Evolutionary conservation across 257 asterid species (phyloP).

Genomic region (Solanum sejunctum): DNA sequence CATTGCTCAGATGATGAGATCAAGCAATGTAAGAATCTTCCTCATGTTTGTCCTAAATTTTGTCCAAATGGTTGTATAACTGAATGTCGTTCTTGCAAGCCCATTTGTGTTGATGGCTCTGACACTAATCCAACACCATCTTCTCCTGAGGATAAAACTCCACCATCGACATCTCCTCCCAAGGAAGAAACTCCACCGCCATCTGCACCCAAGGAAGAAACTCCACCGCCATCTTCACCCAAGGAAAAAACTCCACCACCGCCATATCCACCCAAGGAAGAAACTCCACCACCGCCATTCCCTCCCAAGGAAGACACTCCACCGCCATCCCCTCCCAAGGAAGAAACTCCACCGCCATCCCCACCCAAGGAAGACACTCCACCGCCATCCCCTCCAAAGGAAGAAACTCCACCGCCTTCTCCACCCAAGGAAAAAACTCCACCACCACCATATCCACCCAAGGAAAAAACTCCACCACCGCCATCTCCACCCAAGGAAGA

Average conservation of each 20-base stretch:
- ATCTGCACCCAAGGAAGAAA: neutral
- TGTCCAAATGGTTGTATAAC: conserved; percentile 37
- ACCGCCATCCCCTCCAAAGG: no score
- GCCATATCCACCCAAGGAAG: no score
- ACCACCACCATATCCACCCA: no score
- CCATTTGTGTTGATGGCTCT: conserved; percentile 16
- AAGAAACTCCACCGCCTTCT: neutral
- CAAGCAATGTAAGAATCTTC: conserved; percentile 33
- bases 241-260: neutral
- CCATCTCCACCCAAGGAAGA: no score
- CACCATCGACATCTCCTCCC: neutral
- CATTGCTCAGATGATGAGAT: conserved; percentile 21
- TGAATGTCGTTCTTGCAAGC: conserved; percentile 35
- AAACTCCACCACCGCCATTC: rapidly evolving
- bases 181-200: no score
- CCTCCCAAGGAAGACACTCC: neutral
- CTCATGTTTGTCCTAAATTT: conserved; percentile 48
- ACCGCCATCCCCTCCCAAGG: rapidly evolving
- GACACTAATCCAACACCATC: neutral
- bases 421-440: neutral
- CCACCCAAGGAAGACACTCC: neutral
- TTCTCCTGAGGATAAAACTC: neutral
- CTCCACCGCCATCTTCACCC: neutral
- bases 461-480: no score
- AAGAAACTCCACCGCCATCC: neutral